phyloP scores from a whole-genome alignment of 2,329 filamentous ascomycete species.

The Westerdykella aurantiaca region DNA sequence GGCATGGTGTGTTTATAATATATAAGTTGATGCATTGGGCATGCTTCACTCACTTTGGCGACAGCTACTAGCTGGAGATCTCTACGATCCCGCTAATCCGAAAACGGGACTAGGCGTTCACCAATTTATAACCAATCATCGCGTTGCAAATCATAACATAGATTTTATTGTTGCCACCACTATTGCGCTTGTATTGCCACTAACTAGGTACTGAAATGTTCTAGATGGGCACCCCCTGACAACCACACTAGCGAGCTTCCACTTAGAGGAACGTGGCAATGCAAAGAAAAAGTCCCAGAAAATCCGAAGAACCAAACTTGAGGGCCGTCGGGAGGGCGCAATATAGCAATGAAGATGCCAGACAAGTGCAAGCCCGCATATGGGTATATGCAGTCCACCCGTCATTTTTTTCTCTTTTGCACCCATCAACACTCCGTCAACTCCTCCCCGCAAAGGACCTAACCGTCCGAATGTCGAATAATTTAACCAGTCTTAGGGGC shows the following conservation, averaged over 20 bases:
- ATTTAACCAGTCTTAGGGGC: constrained; percentile 52
- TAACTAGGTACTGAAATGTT: neutral
- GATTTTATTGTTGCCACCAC: neutral
- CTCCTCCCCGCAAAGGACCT: constrained; percentile 23
- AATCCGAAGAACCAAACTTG: constrained; percentile 33
- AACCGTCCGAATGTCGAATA: constrained; percentile 16
- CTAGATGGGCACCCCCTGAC: constrained; percentile 2
- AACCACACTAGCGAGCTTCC: constrained; percentile 31
- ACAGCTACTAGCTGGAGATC: neutral
- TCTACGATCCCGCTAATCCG: neutral
- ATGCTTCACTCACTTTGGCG: neutral
- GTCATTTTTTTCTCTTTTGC: constrained; percentile 16
- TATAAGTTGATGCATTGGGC: too few species aligned
- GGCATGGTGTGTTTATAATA: too few species aligned
- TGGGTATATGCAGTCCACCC: constrained; percentile 15
- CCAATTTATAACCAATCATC: neutral
- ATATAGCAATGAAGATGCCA: constrained; percentile 26
- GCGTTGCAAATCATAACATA: neutral
- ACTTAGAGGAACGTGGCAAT: constrained; percentile 31
- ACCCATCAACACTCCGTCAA: constrained; percentile 23
- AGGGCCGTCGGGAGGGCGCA: constrained; percentile 26
- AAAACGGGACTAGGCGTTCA: neutral
- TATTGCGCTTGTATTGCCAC: too few species aligned
- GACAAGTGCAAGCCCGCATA: constrained; percentile 20
- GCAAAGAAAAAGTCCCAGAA: constrained; percentile 34